Conservation (phyloP, 805 yeast species). For the Pichia pseudocactophila region DNA sequence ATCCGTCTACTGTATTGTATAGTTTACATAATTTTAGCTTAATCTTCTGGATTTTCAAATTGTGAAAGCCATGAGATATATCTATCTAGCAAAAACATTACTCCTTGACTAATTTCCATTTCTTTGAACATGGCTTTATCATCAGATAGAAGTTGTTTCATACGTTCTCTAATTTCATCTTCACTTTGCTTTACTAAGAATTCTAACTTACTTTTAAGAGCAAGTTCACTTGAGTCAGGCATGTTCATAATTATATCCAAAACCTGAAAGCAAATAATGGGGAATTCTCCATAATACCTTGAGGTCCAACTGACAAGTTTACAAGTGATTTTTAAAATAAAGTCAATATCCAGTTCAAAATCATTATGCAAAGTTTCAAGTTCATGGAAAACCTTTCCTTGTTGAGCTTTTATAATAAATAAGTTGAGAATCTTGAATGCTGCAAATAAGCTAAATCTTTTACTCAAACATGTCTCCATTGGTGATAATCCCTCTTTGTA, state of each 20-base stretch:
- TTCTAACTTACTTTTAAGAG: constrained; percentile 31
- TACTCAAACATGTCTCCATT: constrained; percentile 42
- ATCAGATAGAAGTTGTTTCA: constrained; percentile 11
- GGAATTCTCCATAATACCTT: constrained; percentile 55
- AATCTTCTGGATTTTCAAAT: constrained; percentile 10
- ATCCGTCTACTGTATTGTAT: too few relatives aligned
- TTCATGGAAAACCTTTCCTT: constrained; percentile 11
- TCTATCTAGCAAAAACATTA: constrained; percentile 21
- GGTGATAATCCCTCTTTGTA: constrained; percentile 44
- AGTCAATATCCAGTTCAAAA: constrained; percentile 24
- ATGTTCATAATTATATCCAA: constrained; percentile 31
- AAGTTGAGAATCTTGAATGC: constrained; percentile 41
- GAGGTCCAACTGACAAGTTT: constrained; percentile 52
- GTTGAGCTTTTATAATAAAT: constrained; percentile 24
- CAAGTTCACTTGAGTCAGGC: constrained; percentile 29
- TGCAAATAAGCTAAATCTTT: constrained; percentile 56
- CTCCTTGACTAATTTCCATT: constrained; percentile 10
- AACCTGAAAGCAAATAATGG: constrained; percentile 34
- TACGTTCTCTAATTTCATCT: constrained; percentile 1
- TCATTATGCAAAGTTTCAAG: constrained; percentile 8
- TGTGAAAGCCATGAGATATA: constrained; percentile 25
- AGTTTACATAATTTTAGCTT: too few relatives aligned
- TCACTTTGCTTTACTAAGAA: constrained; percentile 20
- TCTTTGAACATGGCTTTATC: constrained; percentile 8
- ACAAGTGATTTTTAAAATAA: constrained; percentile 34